Conservation (phyloP, 1,284 basidiomycete genomes). For the Ceratobasidium sp. region DNA sequence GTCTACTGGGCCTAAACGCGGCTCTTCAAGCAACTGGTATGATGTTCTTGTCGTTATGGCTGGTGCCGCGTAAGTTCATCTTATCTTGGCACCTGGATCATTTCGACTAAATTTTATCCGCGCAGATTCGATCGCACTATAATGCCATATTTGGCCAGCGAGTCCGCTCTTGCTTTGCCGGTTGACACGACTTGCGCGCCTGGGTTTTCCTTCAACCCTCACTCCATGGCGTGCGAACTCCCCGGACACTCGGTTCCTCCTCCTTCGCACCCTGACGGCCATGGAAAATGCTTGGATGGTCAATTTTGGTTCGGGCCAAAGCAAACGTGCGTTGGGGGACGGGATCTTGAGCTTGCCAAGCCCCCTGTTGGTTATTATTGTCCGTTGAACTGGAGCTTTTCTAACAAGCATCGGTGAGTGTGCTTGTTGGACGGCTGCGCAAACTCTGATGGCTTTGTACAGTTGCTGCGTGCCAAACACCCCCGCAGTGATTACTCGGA, state of each 20-base stretch:
- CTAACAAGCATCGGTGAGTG: not conserved
- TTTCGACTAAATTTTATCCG: not conserved
- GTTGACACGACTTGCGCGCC: not conserved
- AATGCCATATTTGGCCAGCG: not conserved
- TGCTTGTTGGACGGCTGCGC: not conserved
- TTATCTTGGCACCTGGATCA: not conserved
- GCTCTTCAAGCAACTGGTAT: constrained; percentile 1
- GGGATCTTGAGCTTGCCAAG: not conserved
- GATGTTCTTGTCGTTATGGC: not conserved
- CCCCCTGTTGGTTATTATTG: constrained; percentile 30
- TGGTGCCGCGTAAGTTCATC: not conserved
- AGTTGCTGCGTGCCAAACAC: constrained; percentile 32
- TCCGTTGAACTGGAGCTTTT: constrained; percentile 24
- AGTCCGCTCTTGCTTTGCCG: not conserved
- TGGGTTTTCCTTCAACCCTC: not conserved
- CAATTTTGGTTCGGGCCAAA: constrained; percentile 42
- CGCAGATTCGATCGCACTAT: constrained; percentile 2
- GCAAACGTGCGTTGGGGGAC: constrained; percentile 13
- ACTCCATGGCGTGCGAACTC: not conserved
- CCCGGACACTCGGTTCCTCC: not conserved
- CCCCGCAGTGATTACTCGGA: not conserved
- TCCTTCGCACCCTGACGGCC: not conserved
- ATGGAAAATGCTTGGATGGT: constrained; percentile 12
- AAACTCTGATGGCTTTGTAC: not conserved
- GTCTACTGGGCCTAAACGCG: not conserved